Conservation (phyloP, 2,329 filamentous ascomycete genomes). For the Penicillium hordei region DNA sequence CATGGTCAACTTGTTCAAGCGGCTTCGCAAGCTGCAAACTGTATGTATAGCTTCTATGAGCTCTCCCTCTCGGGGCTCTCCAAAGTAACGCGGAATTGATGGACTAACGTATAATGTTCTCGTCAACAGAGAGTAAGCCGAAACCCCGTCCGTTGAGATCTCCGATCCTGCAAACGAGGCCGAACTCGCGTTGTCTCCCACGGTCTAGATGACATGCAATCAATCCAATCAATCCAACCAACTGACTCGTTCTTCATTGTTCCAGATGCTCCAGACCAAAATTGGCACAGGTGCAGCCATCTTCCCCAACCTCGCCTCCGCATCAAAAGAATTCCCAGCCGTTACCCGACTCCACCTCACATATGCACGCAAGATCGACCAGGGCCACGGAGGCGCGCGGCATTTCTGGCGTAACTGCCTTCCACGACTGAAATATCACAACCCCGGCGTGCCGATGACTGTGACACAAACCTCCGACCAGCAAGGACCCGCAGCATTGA, state of each 20-base stretch:
- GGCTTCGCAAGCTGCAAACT: conserved; percentile 71
- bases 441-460: conserved; percentile 79
- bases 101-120: conserved; percentile 21
- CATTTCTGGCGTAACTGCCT: conserved; percentile 87
- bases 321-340: conserved; percentile 37
- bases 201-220: neutral
- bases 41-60: conserved; percentile 51
- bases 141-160: conserved; percentile 5
- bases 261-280: conserved; percentile 70
- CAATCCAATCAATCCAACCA: conserved; percentile 3
- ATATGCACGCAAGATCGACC: conserved; percentile 46
- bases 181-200: neutral
- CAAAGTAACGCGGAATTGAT: neutral
- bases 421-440: conserved; percentile 89
- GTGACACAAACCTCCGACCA: conserved; percentile 67
- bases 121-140: conserved; percentile 31
- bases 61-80: neutral
- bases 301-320: conserved; percentile 55
- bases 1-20: conserved; percentile 56
- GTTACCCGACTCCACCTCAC: conserved; percentile 47
- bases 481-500: conserved; percentile 40
- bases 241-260: neutral
- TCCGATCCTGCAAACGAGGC: conserved; percentile 5
- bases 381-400: conserved; percentile 53
- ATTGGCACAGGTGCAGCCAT: conserved; percentile 80